A percentile compares a stretch with the other conserved stretches of the same genome.
These are phyloP conservation scores for Cercospora berteroae DNA, from an alignment of 2,329 filamentous ascomycete species.

Conservation along the genomic window DNA sequence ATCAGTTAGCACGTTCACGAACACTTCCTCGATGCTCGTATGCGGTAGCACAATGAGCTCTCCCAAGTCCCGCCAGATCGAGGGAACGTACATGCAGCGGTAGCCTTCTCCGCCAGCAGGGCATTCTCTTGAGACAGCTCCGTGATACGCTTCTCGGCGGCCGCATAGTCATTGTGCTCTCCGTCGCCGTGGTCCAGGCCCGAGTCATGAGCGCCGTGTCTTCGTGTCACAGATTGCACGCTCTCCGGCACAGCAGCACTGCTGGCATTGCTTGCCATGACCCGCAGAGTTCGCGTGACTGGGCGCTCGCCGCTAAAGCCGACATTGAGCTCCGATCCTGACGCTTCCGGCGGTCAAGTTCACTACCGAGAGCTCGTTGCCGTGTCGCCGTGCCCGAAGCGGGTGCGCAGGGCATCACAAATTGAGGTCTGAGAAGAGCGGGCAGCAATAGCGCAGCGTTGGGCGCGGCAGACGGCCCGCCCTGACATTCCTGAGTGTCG, in stretches of 20 bases:
- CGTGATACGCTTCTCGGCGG: slow-evolving; percentile 42
- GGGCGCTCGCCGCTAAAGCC: slow-evolving; percentile 3
- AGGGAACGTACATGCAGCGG: slow-evolving; percentile 53
- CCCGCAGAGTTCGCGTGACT: slow-evolving; percentile 12
- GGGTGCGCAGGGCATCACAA: background rate
- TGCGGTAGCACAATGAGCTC: background rate
- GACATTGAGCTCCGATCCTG: slow-evolving; percentile 9
- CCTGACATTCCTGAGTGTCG: background rate
- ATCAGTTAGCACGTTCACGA: background rate
- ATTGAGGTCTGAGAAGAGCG: background rate
- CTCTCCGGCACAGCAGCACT: slow-evolving; percentile 28
- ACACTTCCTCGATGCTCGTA: background rate
- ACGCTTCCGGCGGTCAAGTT: background rate
- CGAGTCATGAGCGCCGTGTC: slow-evolving; percentile 43
- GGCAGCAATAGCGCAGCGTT: background rate
- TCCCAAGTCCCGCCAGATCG: background rate
- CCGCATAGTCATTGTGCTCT: slow-evolving; percentile 35
- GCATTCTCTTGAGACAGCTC: slow-evolving; percentile 71
- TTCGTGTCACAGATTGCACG: slow-evolving; percentile 20
- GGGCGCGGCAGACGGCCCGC: background rate
- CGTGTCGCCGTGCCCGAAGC: background rate
- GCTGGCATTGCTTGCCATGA: slow-evolving; percentile 30
- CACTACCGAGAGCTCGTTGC: background rate
- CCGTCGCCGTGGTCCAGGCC: slow-evolving; percentile 58
- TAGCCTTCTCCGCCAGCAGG: slow-evolving; percentile 68